phyloP scores from a whole-genome alignment of 768 basidiomycete genomes.

The Mycena leptocephala region DNA sequence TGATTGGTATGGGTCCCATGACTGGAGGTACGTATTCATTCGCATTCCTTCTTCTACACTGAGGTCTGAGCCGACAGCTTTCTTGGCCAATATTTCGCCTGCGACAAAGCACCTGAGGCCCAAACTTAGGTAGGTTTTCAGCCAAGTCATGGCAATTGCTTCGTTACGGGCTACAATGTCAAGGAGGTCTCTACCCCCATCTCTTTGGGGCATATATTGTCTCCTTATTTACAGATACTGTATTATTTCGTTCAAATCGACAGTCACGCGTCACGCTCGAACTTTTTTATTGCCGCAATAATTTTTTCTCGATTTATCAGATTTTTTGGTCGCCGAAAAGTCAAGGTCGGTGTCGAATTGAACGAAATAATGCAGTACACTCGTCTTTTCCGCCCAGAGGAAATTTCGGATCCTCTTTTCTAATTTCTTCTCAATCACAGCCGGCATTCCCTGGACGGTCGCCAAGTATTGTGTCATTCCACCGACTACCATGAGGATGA shows the following conservation, averaged over 20 bases:
- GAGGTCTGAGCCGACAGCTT: background rate
- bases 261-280: too few species aligned
- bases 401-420: slow-evolving; percentile 11
- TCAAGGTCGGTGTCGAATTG: too few species aligned
- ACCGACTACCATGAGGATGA: slow-evolving; percentile 25
- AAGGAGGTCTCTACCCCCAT: slow-evolving; percentile 14
- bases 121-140: slow-evolving; percentile 6
- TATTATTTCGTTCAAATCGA: too few species aligned
- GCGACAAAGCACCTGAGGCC: background rate
- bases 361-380: too few species aligned
- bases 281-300: too few species aligned
- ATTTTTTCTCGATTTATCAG: too few species aligned
- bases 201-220: slow-evolving; percentile 2
- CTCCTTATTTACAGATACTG: background rate
- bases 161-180: slow-evolving; percentile 23
- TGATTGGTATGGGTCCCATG: background rate
- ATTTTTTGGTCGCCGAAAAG: too few species aligned
- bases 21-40: background rate
- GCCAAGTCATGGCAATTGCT: slow-evolving; percentile 31
- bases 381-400: too few species aligned
- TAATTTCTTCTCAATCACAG: background rate
- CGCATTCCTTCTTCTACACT: background rate
- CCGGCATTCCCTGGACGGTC: slow-evolving; percentile 41
- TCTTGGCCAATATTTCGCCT: background rate
- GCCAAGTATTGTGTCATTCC: slow-evolving; percentile 25